Conservation (phyloP, 1,284 basidiomycete genomes). For the Cryptococcus neoformans region DNA sequence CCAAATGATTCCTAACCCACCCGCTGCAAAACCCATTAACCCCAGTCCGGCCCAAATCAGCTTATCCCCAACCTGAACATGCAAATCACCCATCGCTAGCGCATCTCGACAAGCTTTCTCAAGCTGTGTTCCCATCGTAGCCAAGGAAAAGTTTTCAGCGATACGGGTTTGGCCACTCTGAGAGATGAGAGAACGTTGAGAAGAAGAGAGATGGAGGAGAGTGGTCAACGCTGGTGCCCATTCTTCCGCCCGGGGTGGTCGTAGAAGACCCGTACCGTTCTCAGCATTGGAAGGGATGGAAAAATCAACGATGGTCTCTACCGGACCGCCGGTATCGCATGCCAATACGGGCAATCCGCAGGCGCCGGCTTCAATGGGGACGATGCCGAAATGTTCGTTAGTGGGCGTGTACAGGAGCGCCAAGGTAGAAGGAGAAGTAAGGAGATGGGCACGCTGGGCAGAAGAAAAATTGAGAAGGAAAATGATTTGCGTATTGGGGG, state of each 20-base stretch:
- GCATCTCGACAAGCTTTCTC: constrained; percentile 60
- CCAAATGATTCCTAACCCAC: constrained; percentile 10
- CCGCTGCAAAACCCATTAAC: constrained; percentile 17
- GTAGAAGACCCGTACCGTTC: constrained; percentile 63
- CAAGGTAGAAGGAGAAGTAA: constrained; percentile 61
- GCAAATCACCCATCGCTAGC: constrained; percentile 37
- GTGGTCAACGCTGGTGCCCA: constrained; percentile 69
- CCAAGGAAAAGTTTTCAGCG: constrained; percentile 57
- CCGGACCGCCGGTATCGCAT: constrained; percentile 85
- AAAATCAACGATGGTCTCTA: constrained; percentile 75
- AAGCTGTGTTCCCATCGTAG: constrained; percentile 66
- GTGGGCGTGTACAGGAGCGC: constrained; percentile 88
- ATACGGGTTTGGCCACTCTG: constrained; percentile 61
- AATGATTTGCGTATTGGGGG: constrained; percentile 57
- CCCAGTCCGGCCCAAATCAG: constrained; percentile 31
- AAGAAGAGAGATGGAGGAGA: constrained; percentile 57
- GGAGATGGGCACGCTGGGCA: constrained; percentile 69
- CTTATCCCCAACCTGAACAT: constrained; percentile 30
- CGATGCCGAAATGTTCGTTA: constrained; percentile 98
- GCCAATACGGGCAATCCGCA: constrained; percentile 88
- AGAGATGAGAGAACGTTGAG: constrained; percentile 56
- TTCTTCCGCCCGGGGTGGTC: constrained; percentile 57
- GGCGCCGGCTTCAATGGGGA: constrained; percentile 91
- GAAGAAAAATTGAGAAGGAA: constrained; percentile 86
- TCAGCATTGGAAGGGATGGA: not conserved